Base-by-base conservation (phyloP, 805 yeast genomes). In the Monosporozyma siamensis region DNA sequence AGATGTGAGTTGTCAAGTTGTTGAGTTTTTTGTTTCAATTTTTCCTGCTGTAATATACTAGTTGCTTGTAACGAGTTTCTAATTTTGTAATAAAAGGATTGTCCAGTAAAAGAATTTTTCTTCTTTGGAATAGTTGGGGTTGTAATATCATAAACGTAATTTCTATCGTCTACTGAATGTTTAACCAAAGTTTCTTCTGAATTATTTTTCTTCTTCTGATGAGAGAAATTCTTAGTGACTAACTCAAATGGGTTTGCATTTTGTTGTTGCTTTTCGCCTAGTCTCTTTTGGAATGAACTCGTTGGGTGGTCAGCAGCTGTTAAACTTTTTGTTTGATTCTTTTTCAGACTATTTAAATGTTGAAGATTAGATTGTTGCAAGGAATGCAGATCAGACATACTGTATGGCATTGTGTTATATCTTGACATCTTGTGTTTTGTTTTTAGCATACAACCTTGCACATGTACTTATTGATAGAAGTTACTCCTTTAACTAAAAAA, bases 301-400 rank as follows among this genome's bases (percentile, higher is more conserved):
- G 35, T 10, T 18, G 42, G 37, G 18, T 40, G 20, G 14, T 40
- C 47, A 15, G 35, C 41, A 45, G 66, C 64, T 45, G 66, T 62
- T 40, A 72, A 52, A 23, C 73, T 68, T 37, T 58, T 64, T 1
- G 73, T 63, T 23, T 6, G 52, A 49, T n/a, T n/a, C n/a, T n/a
- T 57, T 53, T 43, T 40, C 26, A 44, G 38, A 32, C 42, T 44
- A 15, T 44, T 34, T 23, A 44, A 55, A 55, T 21, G 58, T 51
- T 17, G 54, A 55, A 30, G 54, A 54, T 46, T 45, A 54, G 30
- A 53, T 50, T 44, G 51, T 48, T 35, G 46, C 45, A 23, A 54
- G 5, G 37, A 30, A 9, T 37, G 21, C 27, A 34, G 29, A 35
- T 40, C 43, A 12, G 66, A 56, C 44, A 56, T 51, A 34, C 47